A percentile compares a stretch with the other conserved stretches of the same genome.
These are phyloP conservation scores for Echites panduratus DNA, from an alignment of 257 asterid species.

Conservation along the genomic window DNA sequence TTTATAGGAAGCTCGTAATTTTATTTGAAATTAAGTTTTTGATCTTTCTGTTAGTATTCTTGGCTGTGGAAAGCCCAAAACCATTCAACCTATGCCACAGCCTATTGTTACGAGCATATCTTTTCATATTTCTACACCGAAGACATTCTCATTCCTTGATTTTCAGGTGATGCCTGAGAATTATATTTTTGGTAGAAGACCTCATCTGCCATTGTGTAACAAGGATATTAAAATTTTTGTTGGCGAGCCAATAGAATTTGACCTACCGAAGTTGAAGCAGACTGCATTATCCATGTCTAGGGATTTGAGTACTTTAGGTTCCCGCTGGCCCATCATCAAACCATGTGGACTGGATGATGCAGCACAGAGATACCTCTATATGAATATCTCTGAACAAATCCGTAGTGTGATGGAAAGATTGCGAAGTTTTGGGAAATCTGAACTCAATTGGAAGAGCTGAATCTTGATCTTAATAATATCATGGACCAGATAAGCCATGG, in stretches of 20 bases:
- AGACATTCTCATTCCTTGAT: not conserved
- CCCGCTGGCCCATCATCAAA: conserved; percentile 54
- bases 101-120: not conserved
- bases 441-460: conserved; percentile 8
- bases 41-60: not conserved
- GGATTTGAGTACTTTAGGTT: conserved; percentile 29
- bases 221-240: conserved; percentile 51
- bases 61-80: not conserved
- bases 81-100: not conserved
- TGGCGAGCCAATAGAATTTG: conserved; percentile 80
- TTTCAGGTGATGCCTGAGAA: conserved; percentile 93
- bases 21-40: not conserved
- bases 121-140: not conserved
- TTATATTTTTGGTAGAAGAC: conserved; percentile 62
- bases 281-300: conserved; percentile 49
- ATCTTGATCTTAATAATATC: not conserved
- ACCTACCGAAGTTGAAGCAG: conserved; percentile 67
- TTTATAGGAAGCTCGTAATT: not conserved
- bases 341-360: conserved; percentile 67
- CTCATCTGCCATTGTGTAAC: conserved; percentile 72
- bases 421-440: conserved; percentile 30
- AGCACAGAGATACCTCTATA: conserved; percentile 74
- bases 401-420: conserved; percentile 59
- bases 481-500: not conserved
- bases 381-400: conserved; percentile 62